Percentiles rank a stretch among this genome's conserved stretches.
These are phyloP conservation scores for Amanita exitialis DNA, from an alignment of 768 basidiomycete genomes.

Conservation along the genomic window DNA sequence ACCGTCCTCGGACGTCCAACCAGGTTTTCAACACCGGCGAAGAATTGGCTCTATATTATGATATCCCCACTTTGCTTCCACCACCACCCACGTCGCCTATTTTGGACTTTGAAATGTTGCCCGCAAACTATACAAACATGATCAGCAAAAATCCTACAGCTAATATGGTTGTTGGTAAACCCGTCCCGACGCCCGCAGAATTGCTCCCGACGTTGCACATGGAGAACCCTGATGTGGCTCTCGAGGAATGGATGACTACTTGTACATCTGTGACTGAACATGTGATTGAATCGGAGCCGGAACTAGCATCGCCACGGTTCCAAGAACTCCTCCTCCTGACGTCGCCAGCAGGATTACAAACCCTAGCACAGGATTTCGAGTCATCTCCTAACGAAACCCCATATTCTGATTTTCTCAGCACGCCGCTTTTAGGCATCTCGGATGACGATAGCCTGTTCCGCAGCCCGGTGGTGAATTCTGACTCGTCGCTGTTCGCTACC, in stretches of 20 bases:
- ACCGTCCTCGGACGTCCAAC: constrained; percentile 60
- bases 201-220: constrained; percentile 11
- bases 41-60: constrained; percentile 71
- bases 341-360: constrained; percentile 14
- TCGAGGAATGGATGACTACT: constrained; percentile 7
- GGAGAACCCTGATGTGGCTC: constrained; percentile 16
- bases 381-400: constrained; percentile 28
- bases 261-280: constrained; percentile 5
- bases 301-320: constrained; percentile 11
- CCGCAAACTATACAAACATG: constrained; percentile 63
- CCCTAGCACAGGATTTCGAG: constrained; percentile 20
- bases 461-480: constrained; percentile 19
- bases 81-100: constrained; percentile 33
- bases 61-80: constrained; percentile 63
- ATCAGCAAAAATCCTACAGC: constrained; percentile 39
- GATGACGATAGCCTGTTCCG: constrained; percentile 27
- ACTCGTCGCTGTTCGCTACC: constrained; percentile 19
- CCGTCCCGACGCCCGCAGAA: constrained; percentile 10
- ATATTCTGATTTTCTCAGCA: constrained; percentile 24
- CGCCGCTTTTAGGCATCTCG: constrained; percentile 28
- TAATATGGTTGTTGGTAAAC: constrained; percentile 20
- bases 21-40: constrained; percentile 53
- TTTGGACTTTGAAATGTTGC: constrained; percentile 39
- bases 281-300: constrained; percentile 4
- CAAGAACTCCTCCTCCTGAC: constrained; percentile 21